Conservation (phyloP, 208 protist genomes). For the Acanthamoeba lenticulata region DNA sequence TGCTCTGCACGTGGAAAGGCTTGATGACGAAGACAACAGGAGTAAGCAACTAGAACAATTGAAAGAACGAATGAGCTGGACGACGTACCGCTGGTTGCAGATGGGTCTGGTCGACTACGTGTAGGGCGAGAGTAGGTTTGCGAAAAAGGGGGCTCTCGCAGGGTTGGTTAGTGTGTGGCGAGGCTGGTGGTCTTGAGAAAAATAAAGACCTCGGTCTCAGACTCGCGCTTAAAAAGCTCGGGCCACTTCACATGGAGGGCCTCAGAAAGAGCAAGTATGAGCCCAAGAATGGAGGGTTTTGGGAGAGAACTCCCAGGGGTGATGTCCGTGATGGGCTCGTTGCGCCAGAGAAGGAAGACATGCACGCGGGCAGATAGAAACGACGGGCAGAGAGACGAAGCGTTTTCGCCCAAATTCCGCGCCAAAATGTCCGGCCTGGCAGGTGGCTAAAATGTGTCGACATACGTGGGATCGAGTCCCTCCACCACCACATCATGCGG, state of each 20-base stretch:
- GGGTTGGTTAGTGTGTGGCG: too few relatives aligned
- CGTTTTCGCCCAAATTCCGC: background rate
- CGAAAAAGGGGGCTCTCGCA: too few relatives aligned
- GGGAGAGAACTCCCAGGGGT: background rate
- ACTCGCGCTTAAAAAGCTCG: background rate
- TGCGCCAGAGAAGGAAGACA: slow-evolving; percentile 3
- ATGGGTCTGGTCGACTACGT: too few relatives aligned
- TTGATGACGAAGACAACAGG: too few relatives aligned
- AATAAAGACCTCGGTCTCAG: background rate
- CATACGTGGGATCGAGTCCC: too few relatives aligned
- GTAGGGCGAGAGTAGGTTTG: too few relatives aligned
- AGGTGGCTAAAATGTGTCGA: background rate
- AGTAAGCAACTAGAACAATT: too few relatives aligned
- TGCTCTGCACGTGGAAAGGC: too few relatives aligned
- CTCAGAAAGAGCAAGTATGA: background rate
- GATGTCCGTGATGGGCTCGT: background rate
- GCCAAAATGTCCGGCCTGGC: background rate
- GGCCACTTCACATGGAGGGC: background rate
- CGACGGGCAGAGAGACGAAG: background rate
- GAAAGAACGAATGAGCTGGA: too few relatives aligned
- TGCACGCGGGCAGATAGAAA: background rate
- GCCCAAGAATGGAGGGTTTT: background rate
- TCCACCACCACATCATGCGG: too few relatives aligned
- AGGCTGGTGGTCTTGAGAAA: too few relatives aligned
- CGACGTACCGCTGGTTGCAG: too few relatives aligned